Conservation (phyloP, 495 filamentous ascomycete species). For the Sporormia fimetaria region DNA sequence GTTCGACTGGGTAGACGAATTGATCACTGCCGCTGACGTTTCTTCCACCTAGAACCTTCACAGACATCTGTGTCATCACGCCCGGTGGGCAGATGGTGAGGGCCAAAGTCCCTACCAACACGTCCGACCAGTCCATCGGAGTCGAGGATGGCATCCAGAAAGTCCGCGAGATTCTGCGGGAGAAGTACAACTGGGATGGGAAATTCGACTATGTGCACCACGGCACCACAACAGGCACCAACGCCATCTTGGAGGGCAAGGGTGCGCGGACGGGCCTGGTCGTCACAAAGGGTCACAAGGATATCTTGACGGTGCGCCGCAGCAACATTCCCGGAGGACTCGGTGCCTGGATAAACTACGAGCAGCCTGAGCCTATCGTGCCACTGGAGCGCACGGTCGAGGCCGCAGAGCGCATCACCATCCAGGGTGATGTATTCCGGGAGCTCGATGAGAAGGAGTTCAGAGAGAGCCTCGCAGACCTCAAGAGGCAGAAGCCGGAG, state of each 20-base stretch:
- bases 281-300: conserved; percentile 27
- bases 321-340: conserved; percentile 42
- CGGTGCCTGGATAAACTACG: conserved; percentile 40
- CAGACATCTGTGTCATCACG: conserved; percentile 39
- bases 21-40: no score
- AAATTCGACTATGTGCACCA: conserved; percentile 28
- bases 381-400: conserved; percentile 41
- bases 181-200: conserved; percentile 24
- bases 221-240: conserved; percentile 25
- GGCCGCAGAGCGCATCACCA: conserved; percentile 39
- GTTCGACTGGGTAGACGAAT: no score
- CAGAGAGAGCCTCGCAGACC: conserved; percentile 26
- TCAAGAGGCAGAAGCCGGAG: conserved; percentile 34
- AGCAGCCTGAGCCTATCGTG: conserved; percentile 39
- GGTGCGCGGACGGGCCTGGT: conserved; percentile 24
- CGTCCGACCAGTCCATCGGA: conserved; percentile 39
- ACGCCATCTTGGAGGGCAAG: conserved; percentile 27
- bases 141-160: conserved; percentile 38
- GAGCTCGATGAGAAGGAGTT: conserved; percentile 35
- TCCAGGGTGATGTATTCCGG: conserved; percentile 35
- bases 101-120: conserved; percentile 41
- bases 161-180: conserved; percentile 27
- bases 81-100: conserved; percentile 35
- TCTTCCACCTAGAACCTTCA: conserved; percentile 35
- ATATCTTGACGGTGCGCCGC: conserved; percentile 35